Base-by-base conservation (phyloP, 805 yeast species). In the Blastobotrys americana region DNA sequence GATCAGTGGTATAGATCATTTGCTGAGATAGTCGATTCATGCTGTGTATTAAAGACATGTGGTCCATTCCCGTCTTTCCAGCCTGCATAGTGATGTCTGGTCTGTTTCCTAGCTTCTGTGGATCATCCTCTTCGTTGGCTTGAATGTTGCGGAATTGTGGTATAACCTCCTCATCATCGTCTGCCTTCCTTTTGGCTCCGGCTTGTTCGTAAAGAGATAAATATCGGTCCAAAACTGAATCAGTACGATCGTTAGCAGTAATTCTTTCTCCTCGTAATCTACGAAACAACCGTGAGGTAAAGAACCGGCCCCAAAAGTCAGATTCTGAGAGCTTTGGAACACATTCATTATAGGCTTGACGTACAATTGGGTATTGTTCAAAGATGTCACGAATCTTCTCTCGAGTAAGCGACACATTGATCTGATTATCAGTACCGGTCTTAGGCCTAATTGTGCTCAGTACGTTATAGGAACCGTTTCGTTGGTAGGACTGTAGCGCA, bases 291-390 rank as follows among this genome's bases (percentile, higher is more conserved):
- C 87, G 83, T 0, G 97, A 88, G 56, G 86, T 81, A 71, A 93
- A 93, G 57, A 93, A 93, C 50, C 97, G 70, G 8, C 95, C 86
- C 98, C 98, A 93, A 56, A 93, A 93, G 58, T 84, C 95, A 35
- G 90, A 89, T 60, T 93, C 97, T 39, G 77, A 74, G 43, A 93
- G 71, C 49, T 82, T 80, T 1, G 97, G 98, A 3, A 93, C 98
- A 46, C 80, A 80, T 44, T 93, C 98, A 47, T 78, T 80, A 58
- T 84, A 93, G 0, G 97, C 97, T 50, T 76, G 78, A 48, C 85
- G 78, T 20, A 93, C 94, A 33, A 89, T 78, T 0, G 98, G 98
- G 58, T 90, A 93, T 47, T 90, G 95, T 42, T 81, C 85, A 60
- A 93, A 89, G 18, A 93, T 87, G 51, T 84, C 94, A 45, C 78